phyloP scores from a whole-genome alignment of 177 flowering plant species.

The Telopea speciosissima region DNA sequence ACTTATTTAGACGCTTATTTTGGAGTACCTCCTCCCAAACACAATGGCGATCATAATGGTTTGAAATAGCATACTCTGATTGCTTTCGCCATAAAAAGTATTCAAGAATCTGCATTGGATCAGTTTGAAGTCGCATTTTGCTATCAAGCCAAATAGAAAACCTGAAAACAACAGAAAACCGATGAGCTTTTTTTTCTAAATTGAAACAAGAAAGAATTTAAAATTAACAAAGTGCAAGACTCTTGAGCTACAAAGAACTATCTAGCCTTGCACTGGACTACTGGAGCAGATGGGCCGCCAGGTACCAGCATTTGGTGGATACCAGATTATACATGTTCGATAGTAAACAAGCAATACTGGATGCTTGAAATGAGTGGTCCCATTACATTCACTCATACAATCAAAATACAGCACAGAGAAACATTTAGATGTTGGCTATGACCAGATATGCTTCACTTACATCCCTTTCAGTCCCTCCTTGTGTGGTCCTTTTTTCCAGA shows the following conservation, averaged over 20 bases:
- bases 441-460: too few relatives aligned
- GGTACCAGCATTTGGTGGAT: not conserved
- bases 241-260: not conserved
- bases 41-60: constrained; percentile 96
- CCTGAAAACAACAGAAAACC: constrained; percentile 34
- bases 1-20: constrained; percentile 90
- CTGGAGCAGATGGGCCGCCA: not conserved
- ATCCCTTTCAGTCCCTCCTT: not conserved
- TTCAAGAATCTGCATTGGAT: constrained; percentile 81
- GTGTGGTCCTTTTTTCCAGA: not conserved
- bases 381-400: not conserved
- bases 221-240: too few relatives aligned
- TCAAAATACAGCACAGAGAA: too few relatives aligned
- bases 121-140: constrained; percentile 82
- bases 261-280: not conserved
- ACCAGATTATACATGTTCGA: not conserved
- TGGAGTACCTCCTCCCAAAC: constrained; percentile 98
- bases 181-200: not conserved
- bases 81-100: constrained; percentile 70
- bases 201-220: not conserved
- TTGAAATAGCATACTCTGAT: constrained; percentile 95
- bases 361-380: not conserved
- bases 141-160: constrained; percentile 98
- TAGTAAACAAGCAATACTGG: not conserved
- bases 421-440: too few relatives aligned